Evolutionary conservation across 768 basidiomycete genomes (phyloP), one percentile per base, ranked within the genome.

Genomic region (Lentinula aciculospora): DNA sequence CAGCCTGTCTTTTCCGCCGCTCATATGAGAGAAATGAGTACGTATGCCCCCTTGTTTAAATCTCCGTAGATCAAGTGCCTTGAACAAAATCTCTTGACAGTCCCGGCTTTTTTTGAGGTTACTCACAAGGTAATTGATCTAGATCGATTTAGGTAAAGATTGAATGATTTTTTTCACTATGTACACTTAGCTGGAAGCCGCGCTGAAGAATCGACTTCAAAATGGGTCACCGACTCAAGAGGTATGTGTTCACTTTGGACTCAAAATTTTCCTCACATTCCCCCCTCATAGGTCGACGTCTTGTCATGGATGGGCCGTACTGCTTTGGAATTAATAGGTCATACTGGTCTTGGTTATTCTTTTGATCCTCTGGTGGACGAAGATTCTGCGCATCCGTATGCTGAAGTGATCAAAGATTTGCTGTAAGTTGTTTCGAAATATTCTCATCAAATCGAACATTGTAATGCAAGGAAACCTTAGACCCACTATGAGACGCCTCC

Each of bases 1-100:
- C 72, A 72, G 23, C 67, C 69, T 2, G 68, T 71, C 8, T 75
- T 74, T 60, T 72, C 71, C 12, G 62, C 60, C 19, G 66, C 66
- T 19, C 69, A 70, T 51, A 63, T 74, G 60, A 71, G 72, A 28
- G 58, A 65, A 10, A 64, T 71, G 64, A 45, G 63, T 71, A 19
- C 67, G 67, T n/a, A n/a, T n/a, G n/a, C n/a, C n/a, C n/a, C n/a
- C 9, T 60, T 56, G 12, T 9, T 29, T 4, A 21, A 13, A 12
- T 12, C 25, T 13, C 23, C 9, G 3, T 34, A n/a, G n/a, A n/a
- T n/a, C n/a, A n/a, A n/a, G n/a, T n/a, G n/a, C n/a, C n/a, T n/a
- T n/a, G n/a, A n/a, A n/a, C n/a, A n/a, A n/a, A n/a, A n/a, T n/a
- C n/a, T n/a, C n/a, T n/a, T n/a, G n/a, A 12, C 23, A 57, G 56